A percentile compares a stretch with the other conserved stretches of the same genome.
phyloP scores from a whole-genome alignment of 148 eudicot species.

The Chenopodium suecicum region DNA sequence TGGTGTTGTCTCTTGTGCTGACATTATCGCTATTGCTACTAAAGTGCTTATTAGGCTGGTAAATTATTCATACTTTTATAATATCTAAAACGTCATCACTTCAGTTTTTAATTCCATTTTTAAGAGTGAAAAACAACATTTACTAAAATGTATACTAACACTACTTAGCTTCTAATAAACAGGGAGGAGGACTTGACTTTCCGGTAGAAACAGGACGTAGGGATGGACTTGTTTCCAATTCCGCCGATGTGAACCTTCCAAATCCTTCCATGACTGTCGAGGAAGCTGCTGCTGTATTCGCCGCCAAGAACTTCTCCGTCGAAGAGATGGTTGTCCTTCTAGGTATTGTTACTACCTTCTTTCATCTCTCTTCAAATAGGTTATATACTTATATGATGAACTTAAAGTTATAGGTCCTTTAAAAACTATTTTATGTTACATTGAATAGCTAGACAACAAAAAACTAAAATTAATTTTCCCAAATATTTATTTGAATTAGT shows the following conservation, averaged over 20 bases:
- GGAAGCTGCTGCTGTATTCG: conserved; percentile 6
- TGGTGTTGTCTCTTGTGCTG: conserved; percentile 22
- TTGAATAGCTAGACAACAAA: background rate
- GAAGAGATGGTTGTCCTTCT: conserved; percentile 29
- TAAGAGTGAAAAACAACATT: background rate
- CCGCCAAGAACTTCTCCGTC: conserved; percentile 7
- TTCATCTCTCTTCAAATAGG: background rate
- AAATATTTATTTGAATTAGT: too few species aligned
- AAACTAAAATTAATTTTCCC: too few species aligned
- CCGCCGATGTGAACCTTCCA: conserved; percentile 24
- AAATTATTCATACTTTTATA: background rate
- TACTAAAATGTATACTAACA: background rate
- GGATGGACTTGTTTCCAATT: conserved; percentile 23
- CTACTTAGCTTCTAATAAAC: background rate
- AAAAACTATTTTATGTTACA: too few species aligned
- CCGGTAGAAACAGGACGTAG: conserved; percentile 27
- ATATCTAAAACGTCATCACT: background rate
- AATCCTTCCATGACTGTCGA: conserved; percentile 8
- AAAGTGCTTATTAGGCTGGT: conserved; percentile 17
- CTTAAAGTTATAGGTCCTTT: too few species aligned
- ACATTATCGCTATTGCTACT: conserved; percentile 24
- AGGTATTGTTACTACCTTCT: conserved; percentile 10
- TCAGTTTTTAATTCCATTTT: background rate
- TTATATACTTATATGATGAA: too few species aligned
- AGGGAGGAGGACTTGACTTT: conserved; percentile 32